Base-by-base conservation (phyloP, 177 flowering plant species). In the Telopea speciosissima region DNA sequence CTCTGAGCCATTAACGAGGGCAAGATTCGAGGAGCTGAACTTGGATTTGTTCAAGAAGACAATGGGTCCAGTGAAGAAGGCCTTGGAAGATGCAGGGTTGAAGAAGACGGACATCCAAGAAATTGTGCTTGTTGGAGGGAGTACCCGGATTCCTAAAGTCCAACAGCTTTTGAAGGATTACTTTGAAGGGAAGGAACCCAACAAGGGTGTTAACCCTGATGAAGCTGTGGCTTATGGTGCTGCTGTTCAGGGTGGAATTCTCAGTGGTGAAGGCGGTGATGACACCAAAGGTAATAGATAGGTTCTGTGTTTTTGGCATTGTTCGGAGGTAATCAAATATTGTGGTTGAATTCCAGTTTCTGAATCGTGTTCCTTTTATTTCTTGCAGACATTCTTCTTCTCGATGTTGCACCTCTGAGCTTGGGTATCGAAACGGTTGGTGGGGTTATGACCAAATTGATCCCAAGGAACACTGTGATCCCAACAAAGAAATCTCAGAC, bases 351-450 rank as follows among this genome's bases (percentile, higher is more conserved):
- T 49, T 49, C 4, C 54, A 36, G 54, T 49, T 1, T 49, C 19
- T 49, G 14, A 49, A 49, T 12, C 4, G 14, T 49, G 11, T 16
- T 13, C 17, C 3, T 49, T 17, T 11, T 13, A 3, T 11, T 49
- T 16, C 21, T 26, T 76, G 64, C 81, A 81, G 88, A 60, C 24
- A 59, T 86, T 42, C 79, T 86, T 63, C 66, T 86, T 56, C 80
- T 88, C n/a, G 87, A 83, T 81, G 86, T 81, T 33, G 76, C 80
- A 22, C 91, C 89, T 0, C 42, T 85, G 54, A 86, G 82, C 71
- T 74, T 88, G 33, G 92, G 90, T 0, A 84, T 88, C 26, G 92
- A 88, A 69, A 88, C 90, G 0, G 88, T 72, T 24, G 92, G 92
- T 23, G 90, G 89, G 1, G 83, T 88, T 6, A 88, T 88, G 92